These are phyloP conservation scores for Ogataea chonburiensis DNA, from an alignment of 805 yeast genomes.

Conservation along the genomic window DNA sequence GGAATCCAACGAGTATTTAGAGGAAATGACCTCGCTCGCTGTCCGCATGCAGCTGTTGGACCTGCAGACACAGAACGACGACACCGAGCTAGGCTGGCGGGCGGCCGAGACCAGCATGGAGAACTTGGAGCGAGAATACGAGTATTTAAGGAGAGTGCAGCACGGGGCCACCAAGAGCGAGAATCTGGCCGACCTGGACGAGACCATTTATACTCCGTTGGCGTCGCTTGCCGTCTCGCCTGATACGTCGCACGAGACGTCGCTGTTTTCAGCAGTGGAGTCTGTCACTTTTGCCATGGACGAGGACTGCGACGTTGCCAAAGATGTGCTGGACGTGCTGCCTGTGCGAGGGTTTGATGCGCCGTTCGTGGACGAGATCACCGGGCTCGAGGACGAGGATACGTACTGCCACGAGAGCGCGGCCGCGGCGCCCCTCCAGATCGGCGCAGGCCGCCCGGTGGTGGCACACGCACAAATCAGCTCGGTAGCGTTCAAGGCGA, in stretches of 20 bases:
- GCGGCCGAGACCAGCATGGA: conserved; percentile 47
- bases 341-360: conserved; percentile 8
- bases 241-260: conserved; percentile 4
- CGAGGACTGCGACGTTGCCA: neutral
- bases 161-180: neutral
- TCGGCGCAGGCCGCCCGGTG: conserved; percentile 10
- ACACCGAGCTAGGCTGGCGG: conserved; percentile 42
- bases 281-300: neutral
- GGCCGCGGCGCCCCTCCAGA: conserved; percentile 1
- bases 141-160: conserved; percentile 28
- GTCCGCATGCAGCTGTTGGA: conserved; percentile 36
- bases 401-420: neutral
- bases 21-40: conserved; percentile 33
- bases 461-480: conserved; percentile 9
- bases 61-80: conserved; percentile 31
- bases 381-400: conserved; percentile 1
- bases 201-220: conserved; percentile 1
- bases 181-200: neutral
- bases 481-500: conserved; percentile 6
- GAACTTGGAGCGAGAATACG: conserved; percentile 41
- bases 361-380: neutral
- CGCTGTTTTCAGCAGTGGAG: conserved; percentile 14
- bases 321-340: neutral
- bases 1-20: conserved; percentile 29
- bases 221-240: neutral